Percentiles rank a stretch among this genome's conserved stretches.
These are phyloP conservation scores for Saccharomyces paradoxus DNA, from an alignment of 805 yeast genomes.

Conservation along the genomic window DNA sequence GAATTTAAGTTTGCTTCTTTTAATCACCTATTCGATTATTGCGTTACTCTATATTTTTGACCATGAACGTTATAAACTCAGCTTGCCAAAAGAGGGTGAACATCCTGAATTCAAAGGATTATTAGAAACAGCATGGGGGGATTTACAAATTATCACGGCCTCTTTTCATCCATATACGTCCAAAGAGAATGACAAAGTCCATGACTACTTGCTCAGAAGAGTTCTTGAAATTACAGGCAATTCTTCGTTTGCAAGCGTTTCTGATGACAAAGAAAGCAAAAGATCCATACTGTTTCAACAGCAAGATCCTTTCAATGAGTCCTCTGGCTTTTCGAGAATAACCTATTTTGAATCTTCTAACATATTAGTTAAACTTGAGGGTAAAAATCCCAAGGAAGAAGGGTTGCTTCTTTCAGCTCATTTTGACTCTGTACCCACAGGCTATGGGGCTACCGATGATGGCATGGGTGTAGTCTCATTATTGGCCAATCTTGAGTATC, in stretches of 20 bases:
- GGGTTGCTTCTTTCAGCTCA: conserved; percentile 78
- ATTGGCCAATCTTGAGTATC: conserved; percentile 57
- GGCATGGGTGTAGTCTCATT: conserved; percentile 82
- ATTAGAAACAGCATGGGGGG: conserved; percentile 49
- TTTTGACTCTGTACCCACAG: conserved; percentile 81
- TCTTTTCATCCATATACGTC: conserved; percentile 75
- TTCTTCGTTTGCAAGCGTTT: conserved; percentile 25
- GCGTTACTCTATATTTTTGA: conserved; percentile 31
- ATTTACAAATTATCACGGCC: conserved; percentile 59
- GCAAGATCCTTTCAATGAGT: conserved; percentile 38
- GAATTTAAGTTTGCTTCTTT: conserved; percentile 48
- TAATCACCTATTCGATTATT: conserved; percentile 39
- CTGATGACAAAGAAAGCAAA: conserved; percentile 32
- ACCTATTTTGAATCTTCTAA: conserved; percentile 80
- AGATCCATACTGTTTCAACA: conserved; percentile 44
- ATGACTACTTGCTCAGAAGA: conserved; percentile 49
- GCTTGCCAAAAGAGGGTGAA: conserved; percentile 29
- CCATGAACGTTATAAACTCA: conserved; percentile 9
- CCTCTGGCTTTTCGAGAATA: conserved; percentile 38
- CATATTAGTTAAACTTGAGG: conserved; percentile 66
- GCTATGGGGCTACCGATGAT: conserved; percentile 85
- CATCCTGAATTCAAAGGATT: conserved; percentile 32
- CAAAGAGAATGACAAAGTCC: conserved; percentile 66
- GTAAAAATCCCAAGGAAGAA: conserved; percentile 47
- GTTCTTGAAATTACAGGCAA: conserved; percentile 30